These are phyloP conservation scores for Cystobasidium onofrii DNA, from an alignment of 768 basidiomycete species.

Conservation along the genomic window DNA sequence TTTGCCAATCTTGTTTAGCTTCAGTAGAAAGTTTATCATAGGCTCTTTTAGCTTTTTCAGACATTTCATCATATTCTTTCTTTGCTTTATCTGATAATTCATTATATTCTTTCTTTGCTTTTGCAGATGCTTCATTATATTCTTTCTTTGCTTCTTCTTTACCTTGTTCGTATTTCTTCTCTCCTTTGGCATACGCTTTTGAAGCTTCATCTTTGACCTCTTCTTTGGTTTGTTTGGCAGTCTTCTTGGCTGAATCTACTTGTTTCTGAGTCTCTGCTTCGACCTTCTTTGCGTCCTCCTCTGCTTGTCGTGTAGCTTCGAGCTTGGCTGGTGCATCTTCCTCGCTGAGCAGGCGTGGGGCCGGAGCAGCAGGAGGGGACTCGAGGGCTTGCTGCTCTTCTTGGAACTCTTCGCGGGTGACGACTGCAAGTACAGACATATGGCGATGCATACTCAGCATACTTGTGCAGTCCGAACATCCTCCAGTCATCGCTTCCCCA, in stretches of 20 bases:
- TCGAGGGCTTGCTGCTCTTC: neutral
- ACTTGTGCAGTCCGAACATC: too few relatives aligned
- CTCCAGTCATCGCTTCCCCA: neutral
- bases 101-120: slow-evolving; percentile 4
- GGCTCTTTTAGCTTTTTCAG: slow-evolving; percentile 32
- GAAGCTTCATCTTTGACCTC: neutral
- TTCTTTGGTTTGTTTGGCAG: slow-evolving; percentile 1
- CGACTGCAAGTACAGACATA: neutral
- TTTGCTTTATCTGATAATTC: neutral
- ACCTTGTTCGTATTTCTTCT: slow-evolving; percentile 8
- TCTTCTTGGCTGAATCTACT: slow-evolving; percentile 6
- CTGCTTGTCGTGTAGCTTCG: slow-evolving; percentile 54
- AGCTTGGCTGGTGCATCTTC: neutral
- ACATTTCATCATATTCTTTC: slow-evolving; percentile 40
- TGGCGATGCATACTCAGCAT: neutral
- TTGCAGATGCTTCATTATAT: slow-evolving; percentile 40
- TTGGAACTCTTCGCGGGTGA: slow-evolving; percentile 28
- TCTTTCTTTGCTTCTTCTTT: slow-evolving; percentile 19
- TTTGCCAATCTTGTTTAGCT: slow-evolving; percentile 22
- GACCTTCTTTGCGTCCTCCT: slow-evolving; percentile 52
- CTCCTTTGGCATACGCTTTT: slow-evolving; percentile 37
- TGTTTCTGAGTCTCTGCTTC: slow-evolving; percentile 56
- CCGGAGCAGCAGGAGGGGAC: neutral
- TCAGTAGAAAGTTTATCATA: slow-evolving; percentile 18
- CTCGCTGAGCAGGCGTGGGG: neutral